These are phyloP conservation scores for Pyrus bretschneideri DNA, from an alignment of 306 rosid species.

Conservation along the genomic window DNA sequence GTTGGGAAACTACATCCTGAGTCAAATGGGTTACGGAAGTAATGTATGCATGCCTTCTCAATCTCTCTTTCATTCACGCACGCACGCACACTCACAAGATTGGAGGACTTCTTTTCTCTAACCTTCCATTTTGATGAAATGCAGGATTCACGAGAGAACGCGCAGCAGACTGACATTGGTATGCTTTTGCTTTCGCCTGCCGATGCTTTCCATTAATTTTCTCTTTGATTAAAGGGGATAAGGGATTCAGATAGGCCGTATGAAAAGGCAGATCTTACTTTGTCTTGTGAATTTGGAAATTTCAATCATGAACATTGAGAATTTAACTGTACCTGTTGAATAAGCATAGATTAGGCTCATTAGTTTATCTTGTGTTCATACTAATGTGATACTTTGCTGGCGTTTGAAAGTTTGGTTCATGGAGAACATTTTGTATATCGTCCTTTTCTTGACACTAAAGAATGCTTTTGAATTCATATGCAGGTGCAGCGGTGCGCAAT, in stretches of 20 bases:
- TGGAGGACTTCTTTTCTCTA: not conserved
- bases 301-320: not conserved
- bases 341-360: not conserved
- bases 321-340: not conserved
- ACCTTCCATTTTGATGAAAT: constrained; percentile 1
- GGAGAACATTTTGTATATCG: not conserved
- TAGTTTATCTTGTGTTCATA: not conserved
- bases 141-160: constrained; percentile 18
- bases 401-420: not conserved
- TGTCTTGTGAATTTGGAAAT: not conserved
- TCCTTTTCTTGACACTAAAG: constrained; percentile 4
- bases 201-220: not conserved
- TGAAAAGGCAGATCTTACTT: not conserved
- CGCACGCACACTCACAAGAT: not conserved
- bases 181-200: constrained; percentile 4
- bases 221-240: not conserved
- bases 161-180: constrained; percentile 34
- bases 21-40: constrained; percentile 22
- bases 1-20: constrained; percentile 4
- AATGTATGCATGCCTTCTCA: constrained; percentile 20
- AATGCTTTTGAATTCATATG: constrained; percentile 13
- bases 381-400: not conserved
- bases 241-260: not conserved
- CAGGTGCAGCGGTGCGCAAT: constrained; percentile 46
- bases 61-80: not conserved